phyloP scores from a whole-genome alignment of 73 alveolate species.

The Breviolum minutum region DNA sequence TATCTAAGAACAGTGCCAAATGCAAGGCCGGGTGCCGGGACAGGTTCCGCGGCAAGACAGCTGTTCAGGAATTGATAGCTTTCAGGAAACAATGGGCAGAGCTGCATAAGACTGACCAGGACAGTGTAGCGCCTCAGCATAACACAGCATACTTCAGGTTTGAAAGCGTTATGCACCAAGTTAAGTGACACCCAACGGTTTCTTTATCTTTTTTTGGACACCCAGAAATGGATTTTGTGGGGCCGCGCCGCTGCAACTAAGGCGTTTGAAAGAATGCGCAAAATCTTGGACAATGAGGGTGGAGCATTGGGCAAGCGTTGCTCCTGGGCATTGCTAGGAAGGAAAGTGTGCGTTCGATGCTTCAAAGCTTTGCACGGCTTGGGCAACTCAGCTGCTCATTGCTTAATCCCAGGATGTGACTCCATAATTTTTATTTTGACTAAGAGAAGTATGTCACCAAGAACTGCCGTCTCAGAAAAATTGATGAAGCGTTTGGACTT shows the following conservation, averaged over 20 bases:
- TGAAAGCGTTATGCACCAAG: no score
- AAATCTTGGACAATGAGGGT: background rate
- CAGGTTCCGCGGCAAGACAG: background rate
- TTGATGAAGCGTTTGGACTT: no score
- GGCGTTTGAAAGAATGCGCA: background rate
- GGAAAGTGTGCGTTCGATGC: background rate
- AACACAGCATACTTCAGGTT: background rate
- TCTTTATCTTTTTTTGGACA: no score
- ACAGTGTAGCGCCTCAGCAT: background rate
- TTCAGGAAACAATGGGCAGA: background rate
- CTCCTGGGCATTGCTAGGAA: background rate
- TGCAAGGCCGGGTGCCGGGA: conserved; percentile 30
- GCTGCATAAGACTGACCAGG: background rate
- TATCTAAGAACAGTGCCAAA: background rate
- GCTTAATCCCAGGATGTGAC: no score
- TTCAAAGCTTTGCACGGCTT: background rate
- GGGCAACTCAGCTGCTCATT: background rate
- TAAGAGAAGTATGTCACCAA: no score
- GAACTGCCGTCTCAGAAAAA: no score
- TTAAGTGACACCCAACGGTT: background rate
- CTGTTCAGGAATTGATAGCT: background rate
- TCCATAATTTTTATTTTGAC: no score
- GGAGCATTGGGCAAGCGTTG: background rate
- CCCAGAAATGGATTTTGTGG: no score
- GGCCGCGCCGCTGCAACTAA: background rate